These are phyloP conservation scores for Suhomyces choctaworum DNA, from an alignment of 1,139 yeast genomes.

Conservation along the genomic window DNA sequence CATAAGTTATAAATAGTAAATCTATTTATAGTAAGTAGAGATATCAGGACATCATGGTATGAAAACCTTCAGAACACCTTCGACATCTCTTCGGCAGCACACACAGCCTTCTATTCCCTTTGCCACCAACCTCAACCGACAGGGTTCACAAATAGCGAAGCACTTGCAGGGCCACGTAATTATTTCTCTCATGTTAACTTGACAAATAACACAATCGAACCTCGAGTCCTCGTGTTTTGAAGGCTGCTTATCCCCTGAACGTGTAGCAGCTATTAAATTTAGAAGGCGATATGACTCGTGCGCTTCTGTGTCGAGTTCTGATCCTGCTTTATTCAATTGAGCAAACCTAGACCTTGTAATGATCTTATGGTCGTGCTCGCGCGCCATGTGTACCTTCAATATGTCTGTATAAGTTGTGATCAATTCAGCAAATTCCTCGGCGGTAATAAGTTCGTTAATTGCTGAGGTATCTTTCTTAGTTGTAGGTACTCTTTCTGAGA, in stretches of 20 bases:
- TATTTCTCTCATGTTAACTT: constrained; percentile 68
- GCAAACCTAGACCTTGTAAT: constrained; percentile 47
- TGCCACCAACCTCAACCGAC: constrained; percentile 73
- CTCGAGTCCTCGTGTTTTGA: constrained; percentile 18
- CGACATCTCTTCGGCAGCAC: constrained; percentile 76
- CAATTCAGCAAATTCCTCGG: constrained; percentile 32
- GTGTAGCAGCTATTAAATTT: constrained; percentile 26
- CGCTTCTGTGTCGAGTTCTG: constrained; percentile 1
- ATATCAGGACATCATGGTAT: no score
- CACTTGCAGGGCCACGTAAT: constrained; percentile 94
- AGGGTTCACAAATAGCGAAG: constrained; percentile 81
- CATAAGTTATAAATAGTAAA: no score
- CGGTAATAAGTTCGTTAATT: constrained; percentile 32
- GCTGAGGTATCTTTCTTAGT: constrained; percentile 8
- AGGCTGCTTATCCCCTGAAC: constrained; percentile 9
- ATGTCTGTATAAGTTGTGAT: constrained; percentile 26
- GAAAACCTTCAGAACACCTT: constrained; percentile 51
- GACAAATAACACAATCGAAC: constrained; percentile 78
- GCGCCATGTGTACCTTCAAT: constrained; percentile 36
- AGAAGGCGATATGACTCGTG: constrained; percentile 26
- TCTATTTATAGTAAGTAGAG: no score
- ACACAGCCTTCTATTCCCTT: constrained; percentile 81
- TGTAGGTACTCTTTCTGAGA: constrained; percentile 1
- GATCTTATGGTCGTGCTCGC: constrained; percentile 17
- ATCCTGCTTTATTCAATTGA: constrained; percentile 7